Conservation (phyloP, 495 filamentous ascomycete genomes). For the Pyronema domesticum region DNA sequence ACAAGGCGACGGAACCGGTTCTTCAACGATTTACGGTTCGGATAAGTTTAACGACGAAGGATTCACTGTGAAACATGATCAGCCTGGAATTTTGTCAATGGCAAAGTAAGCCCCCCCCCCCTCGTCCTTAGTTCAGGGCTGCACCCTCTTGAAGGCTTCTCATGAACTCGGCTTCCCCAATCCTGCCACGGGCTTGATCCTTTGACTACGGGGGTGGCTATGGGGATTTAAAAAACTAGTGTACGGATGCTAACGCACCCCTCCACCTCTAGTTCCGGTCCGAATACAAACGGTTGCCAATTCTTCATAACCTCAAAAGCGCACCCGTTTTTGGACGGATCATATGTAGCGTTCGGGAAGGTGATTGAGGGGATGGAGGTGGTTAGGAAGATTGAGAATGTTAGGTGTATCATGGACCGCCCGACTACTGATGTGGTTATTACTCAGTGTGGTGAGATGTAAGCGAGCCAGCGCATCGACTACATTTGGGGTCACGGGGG, state of each 20-base stretch:
- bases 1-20: conserved; percentile 82
- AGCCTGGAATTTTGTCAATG: conserved; percentile 73
- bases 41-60: conserved; percentile 83
- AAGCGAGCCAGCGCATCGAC: conserved; percentile 12
- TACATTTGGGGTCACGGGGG: background rate
- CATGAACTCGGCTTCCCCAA: too few species aligned
- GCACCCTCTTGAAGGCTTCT: background rate
- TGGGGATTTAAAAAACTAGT: too few species aligned
- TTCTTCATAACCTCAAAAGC: conserved; percentile 89
- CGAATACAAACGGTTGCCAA: conserved; percentile 86
- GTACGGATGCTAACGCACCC: background rate
- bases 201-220: too few species aligned
- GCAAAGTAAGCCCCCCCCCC: conserved; percentile 30
- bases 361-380: conserved; percentile 75
- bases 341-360: conserved; percentile 90
- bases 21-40: conserved; percentile 68
- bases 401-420: conserved; percentile 61
- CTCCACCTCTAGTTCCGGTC: conserved; percentile 52
- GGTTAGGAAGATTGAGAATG: conserved; percentile 73
- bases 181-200: too few species aligned
- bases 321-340: conserved; percentile 76
- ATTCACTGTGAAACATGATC: conserved; percentile 61
- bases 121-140: background rate
- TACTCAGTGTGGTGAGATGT: conserved; percentile 81
- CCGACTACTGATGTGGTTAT: conserved; percentile 76